Base-by-base conservation (phyloP, 768 basidiomycete species). In the Podaxis sp. region DNA sequence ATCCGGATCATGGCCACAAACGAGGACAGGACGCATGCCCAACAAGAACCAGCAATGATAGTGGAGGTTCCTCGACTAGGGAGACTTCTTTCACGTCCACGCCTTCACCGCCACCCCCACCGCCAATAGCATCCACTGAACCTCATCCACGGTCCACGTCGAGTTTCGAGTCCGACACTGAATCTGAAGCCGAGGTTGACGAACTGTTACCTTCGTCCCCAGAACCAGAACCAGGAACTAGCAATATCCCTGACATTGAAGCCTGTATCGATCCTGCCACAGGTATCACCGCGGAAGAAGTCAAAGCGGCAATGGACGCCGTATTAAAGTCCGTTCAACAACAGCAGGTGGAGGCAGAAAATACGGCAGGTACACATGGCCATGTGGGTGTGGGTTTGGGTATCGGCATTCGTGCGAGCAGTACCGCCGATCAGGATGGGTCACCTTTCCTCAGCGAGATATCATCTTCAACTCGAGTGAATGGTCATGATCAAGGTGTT, bases 241-340 rank as follows among this genome's bases (percentile, higher is more conserved):
- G 24, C 24, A 50, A 33, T 8, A 57, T 59, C 17, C 22, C 24
- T 46, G 62, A 63, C 17, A 59, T 59, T 49, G 57, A 62, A 13
- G 55, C 49, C 8, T 56, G 61, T 22, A 56, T 63, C 22, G 62
- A 66, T 40, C 61, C 65, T 12, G 49, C 64, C 20, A 61, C 61
- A 53, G 57, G 56, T 20, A 58, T 54, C 51, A 57, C 61, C 44
- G 62, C 57, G 36, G 65, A 66, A 56, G 65, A 63, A 33, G 60
- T 65, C 12, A 62, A 62, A 62, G 49, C 58, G 20, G 53, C 65
- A 28, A 55, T 66, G 58, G 58, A 63, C 24, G 65, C 62, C 24
- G 62, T 66, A 10, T 37, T 63, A 28, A 59, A 49, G 46, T 58
- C 49, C 33, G 62, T 58, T n/a, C 36, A 36, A 49, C 56, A 51